phyloP scores from a whole-genome alignment of 2,329 filamentous ascomycete genomes.

The Aspergillus clavatus region DNA sequence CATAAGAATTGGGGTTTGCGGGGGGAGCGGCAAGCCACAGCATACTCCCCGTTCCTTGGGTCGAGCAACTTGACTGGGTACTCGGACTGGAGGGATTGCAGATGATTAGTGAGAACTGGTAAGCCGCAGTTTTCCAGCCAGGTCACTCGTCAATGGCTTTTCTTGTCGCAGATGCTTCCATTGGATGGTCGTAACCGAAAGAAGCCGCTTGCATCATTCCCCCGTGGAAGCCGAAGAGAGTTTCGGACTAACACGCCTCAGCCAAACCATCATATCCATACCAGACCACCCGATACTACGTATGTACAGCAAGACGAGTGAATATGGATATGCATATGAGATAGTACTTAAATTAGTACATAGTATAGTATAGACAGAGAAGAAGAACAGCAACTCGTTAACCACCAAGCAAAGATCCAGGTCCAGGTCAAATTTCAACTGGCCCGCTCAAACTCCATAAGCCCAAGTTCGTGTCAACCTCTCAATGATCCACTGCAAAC shows the following conservation, averaged over 20 bases:
- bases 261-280: too few species aligned
- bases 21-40: neutral
- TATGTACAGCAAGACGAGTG: neutral
- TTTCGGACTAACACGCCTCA: too few species aligned
- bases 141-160: neutral
- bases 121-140: neutral
- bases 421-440: too few species aligned
- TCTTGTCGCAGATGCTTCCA: too few species aligned
- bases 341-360: neutral
- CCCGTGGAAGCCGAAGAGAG: neutral
- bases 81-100: neutral
- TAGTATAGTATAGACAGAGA: neutral
- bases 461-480: neutral
- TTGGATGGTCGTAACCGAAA: too few species aligned
- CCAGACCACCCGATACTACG: too few species aligned
- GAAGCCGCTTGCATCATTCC: neutral
- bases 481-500: constrained; percentile 52
- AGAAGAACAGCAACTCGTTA: neutral
- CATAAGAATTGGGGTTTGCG: neutral
- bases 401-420: neutral
- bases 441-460: too few species aligned
- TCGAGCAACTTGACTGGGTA: too few species aligned
- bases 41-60: too few species aligned
- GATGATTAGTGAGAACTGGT: neutral
- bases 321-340: neutral